phyloP scores from a whole-genome alignment of 495 filamentous ascomycete species.

The Hypoxylon cercidicola region DNA sequence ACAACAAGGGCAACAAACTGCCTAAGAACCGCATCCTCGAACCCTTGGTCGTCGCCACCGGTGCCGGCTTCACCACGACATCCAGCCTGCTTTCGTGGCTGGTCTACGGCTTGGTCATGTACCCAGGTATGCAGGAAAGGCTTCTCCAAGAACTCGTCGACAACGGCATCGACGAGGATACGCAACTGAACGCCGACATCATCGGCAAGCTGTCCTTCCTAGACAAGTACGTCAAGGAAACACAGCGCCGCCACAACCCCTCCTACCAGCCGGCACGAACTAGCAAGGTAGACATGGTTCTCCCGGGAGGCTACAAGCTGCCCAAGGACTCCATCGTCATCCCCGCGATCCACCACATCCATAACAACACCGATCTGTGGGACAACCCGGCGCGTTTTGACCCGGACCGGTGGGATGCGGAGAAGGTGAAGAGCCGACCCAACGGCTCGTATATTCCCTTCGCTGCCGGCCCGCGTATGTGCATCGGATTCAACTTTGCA shows the following conservation, averaged over 20 bases:
- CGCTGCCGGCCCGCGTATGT: constrained; percentile 59
- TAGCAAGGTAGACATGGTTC: constrained; percentile 59
- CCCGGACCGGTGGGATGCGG: constrained; percentile 65
- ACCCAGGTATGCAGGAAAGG: constrained; percentile 61
- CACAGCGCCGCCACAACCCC: constrained; percentile 64
- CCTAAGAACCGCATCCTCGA: constrained; percentile 43
- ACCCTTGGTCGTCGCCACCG: not conserved
- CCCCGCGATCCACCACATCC: constrained; percentile 60
- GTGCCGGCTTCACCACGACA: constrained; percentile 49
- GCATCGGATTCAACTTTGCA: constrained; percentile 70
- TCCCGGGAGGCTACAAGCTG: constrained; percentile 65
- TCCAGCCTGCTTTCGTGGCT: constrained; percentile 64
- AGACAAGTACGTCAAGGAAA: constrained; percentile 69
- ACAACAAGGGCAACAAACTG: constrained; percentile 63
- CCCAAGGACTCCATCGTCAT: constrained; percentile 62
- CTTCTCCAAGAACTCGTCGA: constrained; percentile 66
- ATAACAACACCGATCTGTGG: constrained; percentile 64
- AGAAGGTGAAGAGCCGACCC: constrained; percentile 57
- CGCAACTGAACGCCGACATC: constrained; percentile 52
- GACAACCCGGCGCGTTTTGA: constrained; percentile 62
- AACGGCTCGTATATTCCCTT: constrained; percentile 63
- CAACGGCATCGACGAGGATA: constrained; percentile 50
- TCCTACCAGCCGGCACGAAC: constrained; percentile 66
- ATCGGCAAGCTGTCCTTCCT: constrained; percentile 56
- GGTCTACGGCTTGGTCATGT: constrained; percentile 60